These are phyloP conservation scores for Trichoderma gracile DNA, from an alignment of 2,329 filamentous ascomycete genomes.

Conservation along the genomic window DNA sequence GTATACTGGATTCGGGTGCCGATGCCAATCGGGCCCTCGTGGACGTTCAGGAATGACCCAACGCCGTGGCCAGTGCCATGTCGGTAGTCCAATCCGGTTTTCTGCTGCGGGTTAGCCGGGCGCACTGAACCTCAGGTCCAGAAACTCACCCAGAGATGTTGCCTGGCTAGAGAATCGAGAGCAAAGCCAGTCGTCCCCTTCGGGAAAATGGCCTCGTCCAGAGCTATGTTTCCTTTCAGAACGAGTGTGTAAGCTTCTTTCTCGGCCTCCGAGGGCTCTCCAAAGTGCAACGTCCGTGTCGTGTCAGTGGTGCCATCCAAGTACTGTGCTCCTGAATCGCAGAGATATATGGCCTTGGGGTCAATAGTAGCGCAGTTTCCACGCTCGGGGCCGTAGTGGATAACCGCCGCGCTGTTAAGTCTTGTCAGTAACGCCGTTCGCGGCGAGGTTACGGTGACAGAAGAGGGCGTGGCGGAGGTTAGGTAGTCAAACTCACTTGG, in stretches of 20 bases:
- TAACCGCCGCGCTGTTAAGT: slow-evolving; percentile 75
- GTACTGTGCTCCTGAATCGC: slow-evolving; percentile 97
- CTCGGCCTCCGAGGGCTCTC: slow-evolving; percentile 78
- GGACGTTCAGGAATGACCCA: slow-evolving; percentile 92
- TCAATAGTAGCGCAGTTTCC: slow-evolving; percentile 83
- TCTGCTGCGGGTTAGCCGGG: slow-evolving; percentile 34
- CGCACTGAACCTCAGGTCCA: background rate
- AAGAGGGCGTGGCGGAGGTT: slow-evolving; percentile 5
- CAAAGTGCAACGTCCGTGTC: slow-evolving; percentile 90
- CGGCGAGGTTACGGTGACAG: background rate
- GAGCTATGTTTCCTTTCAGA: slow-evolving; percentile 86
- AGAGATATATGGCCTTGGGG: slow-evolving; percentile 83
- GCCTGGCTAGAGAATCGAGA: slow-evolving; percentile 82
- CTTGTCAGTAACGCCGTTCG: slow-evolving; percentile 3
- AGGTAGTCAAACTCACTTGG: slow-evolving; percentile 54
- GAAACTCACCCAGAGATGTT: slow-evolving; percentile 78
- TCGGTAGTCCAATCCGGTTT: slow-evolving; percentile 83
- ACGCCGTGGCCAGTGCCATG: slow-evolving; percentile 97
- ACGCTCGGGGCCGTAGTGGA: slow-evolving; percentile 89
- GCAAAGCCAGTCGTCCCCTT: slow-evolving; percentile 95
- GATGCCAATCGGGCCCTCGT: slow-evolving; percentile 95
- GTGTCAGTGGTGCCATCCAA: slow-evolving; percentile 94
- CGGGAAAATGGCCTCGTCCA: slow-evolving; percentile 85
- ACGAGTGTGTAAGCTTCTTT: slow-evolving; percentile 91
- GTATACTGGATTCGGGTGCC: slow-evolving; percentile 89